phyloP scores from a whole-genome alignment of 495 filamentous ascomycete genomes.

The Bacidia rubella region DNA sequence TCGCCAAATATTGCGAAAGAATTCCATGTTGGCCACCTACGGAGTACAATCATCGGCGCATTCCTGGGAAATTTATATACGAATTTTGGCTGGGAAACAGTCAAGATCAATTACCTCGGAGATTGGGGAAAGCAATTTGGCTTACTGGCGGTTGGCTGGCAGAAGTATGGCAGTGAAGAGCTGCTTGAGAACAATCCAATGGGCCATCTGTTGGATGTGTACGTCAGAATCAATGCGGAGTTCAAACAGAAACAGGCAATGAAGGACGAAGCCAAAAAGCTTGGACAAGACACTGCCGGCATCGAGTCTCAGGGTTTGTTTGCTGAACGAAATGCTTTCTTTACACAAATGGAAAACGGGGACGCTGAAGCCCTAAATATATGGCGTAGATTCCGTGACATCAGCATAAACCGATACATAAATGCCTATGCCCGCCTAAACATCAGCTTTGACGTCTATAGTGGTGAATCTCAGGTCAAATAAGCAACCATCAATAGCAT shows the following conservation, averaged over 20 bases:
- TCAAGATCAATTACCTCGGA: slow-evolving; percentile 61
- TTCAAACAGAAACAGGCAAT: slow-evolving; percentile 36
- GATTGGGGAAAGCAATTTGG: slow-evolving; percentile 72
- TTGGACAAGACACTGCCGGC: slow-evolving; percentile 37
- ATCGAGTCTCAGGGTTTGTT: slow-evolving; percentile 45
- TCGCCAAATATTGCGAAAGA: slow-evolving; percentile 67
- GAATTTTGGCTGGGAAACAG: slow-evolving; percentile 57
- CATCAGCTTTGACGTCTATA: slow-evolving; percentile 88
- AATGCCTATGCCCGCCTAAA: slow-evolving; percentile 72
- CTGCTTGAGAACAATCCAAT: slow-evolving; percentile 48
- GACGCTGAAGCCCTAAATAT: slow-evolving; percentile 60
- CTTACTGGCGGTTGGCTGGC: slow-evolving; percentile 53
- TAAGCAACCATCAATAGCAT: slow-evolving; percentile 64
- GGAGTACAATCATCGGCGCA: slow-evolving; percentile 64
- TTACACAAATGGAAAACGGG: slow-evolving; percentile 81
- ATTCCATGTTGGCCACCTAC: slow-evolving; percentile 59
- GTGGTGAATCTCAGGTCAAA: slow-evolving; percentile 79
- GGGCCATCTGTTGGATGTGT: slow-evolving; percentile 56
- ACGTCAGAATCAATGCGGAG: slow-evolving; percentile 48
- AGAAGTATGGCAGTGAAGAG: slow-evolving; percentile 49
- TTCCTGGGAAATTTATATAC: slow-evolving; percentile 57
- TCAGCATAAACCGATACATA: slow-evolving; percentile 78
- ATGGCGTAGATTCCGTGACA: slow-evolving; percentile 80
- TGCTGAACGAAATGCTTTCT: slow-evolving; percentile 60
- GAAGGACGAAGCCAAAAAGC: slow-evolving; percentile 29